Base-by-base conservation (phyloP, 2,329 filamentous ascomycete genomes). In the Bipolaris zeicola region DNA sequence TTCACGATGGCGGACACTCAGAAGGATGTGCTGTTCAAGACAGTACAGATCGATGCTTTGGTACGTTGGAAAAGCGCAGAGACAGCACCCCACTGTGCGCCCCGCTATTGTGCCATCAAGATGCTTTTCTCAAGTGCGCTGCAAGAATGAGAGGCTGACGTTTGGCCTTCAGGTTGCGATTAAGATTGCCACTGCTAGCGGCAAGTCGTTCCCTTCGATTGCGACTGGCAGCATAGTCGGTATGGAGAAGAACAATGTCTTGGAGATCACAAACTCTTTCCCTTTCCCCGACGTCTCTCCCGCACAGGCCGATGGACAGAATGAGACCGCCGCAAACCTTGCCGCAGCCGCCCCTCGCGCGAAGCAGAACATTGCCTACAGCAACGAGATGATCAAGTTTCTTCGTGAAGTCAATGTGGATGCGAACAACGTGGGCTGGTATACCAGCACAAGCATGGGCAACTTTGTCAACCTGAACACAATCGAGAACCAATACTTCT, bases 371-470 rank as follows among this genome's bases (percentile, higher is more conserved):
- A 84, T 89, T 20, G 80, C 83, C 68, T 98, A 99, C 81, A 91
- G 96, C 81, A 89, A 87, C 65, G 95, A 99, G 79, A 98, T 98
- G 94, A 94, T 99, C 79, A 90, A 92, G 74, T 92, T 95, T 78
- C 82, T 98, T 62, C 90, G 94, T 77, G 95, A 98, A 80, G 95
- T 99, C 73, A 99, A 98, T 78, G 91, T 98, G 58, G 95, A 99
- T 77, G 95, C 95, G 65, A 96, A 98, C 83, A 96, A 92, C 72
- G 92, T 96, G 58, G 95, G 95, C 71, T 99, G 93, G 93, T 99
- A 99, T 82, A 97, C 92, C 57, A 97, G 92, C 81, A 92, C 93
- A 63, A 96, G 92, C 78, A 96, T 99, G 91, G 95, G 95, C 78
- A 98, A 96, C 84, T 98, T 98, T 70, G 85, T 98, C 83, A 97